Conservation (phyloP, 805 yeast species). For the Suhomyces sp. region DNA sequence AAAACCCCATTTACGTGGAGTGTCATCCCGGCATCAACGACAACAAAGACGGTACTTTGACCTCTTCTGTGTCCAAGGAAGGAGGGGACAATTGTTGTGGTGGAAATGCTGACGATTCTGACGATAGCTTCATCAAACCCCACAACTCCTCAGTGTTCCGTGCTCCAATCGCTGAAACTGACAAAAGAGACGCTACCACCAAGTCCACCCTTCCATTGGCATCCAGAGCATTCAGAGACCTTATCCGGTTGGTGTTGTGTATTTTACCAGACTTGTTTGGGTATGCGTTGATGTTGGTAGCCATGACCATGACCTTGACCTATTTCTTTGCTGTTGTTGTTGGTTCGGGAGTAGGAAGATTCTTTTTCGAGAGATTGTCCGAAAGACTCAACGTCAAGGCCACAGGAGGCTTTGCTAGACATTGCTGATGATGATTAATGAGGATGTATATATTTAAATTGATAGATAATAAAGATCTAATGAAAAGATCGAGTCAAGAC, state of each 20-base stretch:
- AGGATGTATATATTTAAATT: too few species aligned
- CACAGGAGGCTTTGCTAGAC: slow-evolving; percentile 1
- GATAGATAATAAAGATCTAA: too few species aligned
- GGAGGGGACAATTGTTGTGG: slow-evolving; percentile 21
- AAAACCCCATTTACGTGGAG: slow-evolving; percentile 33
- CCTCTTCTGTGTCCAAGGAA: not conserved
- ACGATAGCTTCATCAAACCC: slow-evolving; percentile 1
- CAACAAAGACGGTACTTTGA: not conserved
- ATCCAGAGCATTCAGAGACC: slow-evolving; percentile 44
- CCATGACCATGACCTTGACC: slow-evolving; percentile 65
- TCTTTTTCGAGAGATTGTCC: slow-evolving; percentile 61
- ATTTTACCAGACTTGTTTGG: slow-evolving; percentile 66
- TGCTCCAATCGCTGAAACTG: slow-evolving; percentile 5
- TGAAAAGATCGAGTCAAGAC: too few species aligned
- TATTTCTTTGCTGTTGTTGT: slow-evolving; percentile 73
- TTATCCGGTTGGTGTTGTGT: slow-evolving; percentile 53
- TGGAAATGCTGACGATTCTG: slow-evolving; percentile 19
- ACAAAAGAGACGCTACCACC: slow-evolving; percentile 6
- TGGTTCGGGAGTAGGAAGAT: slow-evolving; percentile 70
- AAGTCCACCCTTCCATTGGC: slow-evolving; percentile 16
- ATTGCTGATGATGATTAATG: too few species aligned
- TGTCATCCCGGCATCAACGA: slow-evolving; percentile 8
- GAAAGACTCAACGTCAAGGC: slow-evolving; percentile 38
- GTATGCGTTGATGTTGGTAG: slow-evolving; percentile 74
- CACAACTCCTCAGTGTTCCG: slow-evolving; percentile 2